These are phyloP conservation scores for Hyaloperonospora brassicae DNA, from an alignment of 352 stramenopile species.

Conservation along the genomic window DNA sequence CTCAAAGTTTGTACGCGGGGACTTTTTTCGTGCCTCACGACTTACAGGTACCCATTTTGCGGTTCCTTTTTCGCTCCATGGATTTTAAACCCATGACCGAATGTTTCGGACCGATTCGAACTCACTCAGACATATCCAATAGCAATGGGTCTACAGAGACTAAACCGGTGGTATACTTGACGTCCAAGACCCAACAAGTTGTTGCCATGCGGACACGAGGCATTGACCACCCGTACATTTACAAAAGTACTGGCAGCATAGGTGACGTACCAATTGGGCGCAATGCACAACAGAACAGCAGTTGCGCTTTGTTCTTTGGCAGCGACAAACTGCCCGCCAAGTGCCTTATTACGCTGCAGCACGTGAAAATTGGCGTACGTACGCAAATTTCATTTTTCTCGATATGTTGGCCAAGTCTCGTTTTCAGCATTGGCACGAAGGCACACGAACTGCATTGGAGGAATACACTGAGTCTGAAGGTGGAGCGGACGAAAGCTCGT, in stretches of 20 bases:
- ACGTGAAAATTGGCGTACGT: conserved; percentile 45
- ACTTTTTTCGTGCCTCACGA: conserved; percentile 87
- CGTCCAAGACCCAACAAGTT: conserved; percentile 46
- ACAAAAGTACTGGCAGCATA: conserved; percentile 25
- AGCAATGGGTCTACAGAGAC: conserved; percentile 1
- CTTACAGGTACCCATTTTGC: conserved; percentile 53
- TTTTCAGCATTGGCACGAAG: conserved; percentile 16
- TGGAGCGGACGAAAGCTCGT: conserved; percentile 14
- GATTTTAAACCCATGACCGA: conserved; percentile 36
- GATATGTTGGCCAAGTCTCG: conserved; percentile 7
- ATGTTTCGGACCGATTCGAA: conserved; percentile 31
- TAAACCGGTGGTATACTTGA: conserved; percentile 32
- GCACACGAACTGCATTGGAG: conserved; percentile 26
- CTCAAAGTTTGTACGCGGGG: conserved; percentile 83
- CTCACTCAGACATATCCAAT: background rate
- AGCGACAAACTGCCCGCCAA: conserved; percentile 23
- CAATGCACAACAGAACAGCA: conserved; percentile 6
- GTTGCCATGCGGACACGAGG: conserved; percentile 70
- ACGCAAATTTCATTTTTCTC: conserved; percentile 15
- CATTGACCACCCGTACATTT: conserved; percentile 61
- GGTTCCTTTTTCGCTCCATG: conserved; percentile 77
- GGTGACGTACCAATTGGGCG: conserved; percentile 2
- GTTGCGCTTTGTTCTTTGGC: conserved; percentile 2
- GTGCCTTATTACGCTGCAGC: conserved; percentile 70
- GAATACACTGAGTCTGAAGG: conserved; percentile 33